Conservation (phyloP, 805 yeast genomes). For the Candida ficus region DNA sequence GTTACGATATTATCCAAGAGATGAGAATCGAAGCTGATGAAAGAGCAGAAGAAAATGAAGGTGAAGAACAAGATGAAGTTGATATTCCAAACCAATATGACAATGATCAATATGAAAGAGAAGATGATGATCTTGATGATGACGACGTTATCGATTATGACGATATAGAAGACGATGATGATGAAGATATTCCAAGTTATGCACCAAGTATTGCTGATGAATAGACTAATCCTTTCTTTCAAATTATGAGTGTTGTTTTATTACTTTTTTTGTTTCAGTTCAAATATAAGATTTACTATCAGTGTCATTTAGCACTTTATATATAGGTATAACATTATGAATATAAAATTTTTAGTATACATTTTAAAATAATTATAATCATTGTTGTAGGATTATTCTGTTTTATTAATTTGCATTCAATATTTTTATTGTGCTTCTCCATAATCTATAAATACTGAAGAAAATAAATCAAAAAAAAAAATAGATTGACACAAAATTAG, state of each 20-base stretch:
- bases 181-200: slow-evolving; percentile 23
- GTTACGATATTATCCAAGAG: slow-evolving; percentile 91
- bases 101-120: slow-evolving; percentile 18
- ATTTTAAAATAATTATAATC: not conserved
- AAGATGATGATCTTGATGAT: slow-evolving; percentile 31
- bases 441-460: too few species aligned
- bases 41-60: slow-evolving; percentile 22
- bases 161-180: slow-evolving; percentile 31
- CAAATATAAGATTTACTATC: too few species aligned
- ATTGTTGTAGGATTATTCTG: not conserved
- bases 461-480: not conserved
- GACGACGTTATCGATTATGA: slow-evolving; percentile 20
- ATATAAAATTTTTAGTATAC: not conserved
- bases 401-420: not conserved
- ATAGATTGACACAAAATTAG: not conserved
- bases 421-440: too few species aligned
- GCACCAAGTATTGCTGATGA: slow-evolving; percentile 22
- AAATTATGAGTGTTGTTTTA: too few species aligned
- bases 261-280: too few species aligned
- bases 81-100: slow-evolving; percentile 13
- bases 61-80: slow-evolving; percentile 22
- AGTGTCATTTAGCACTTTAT: too few species aligned
- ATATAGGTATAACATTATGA: too few species aligned
- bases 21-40: slow-evolving; percentile 81
- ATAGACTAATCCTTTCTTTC: not conserved